Evolutionary conservation across 768 basidiomycete species (phyloP).

Genomic region (Rhodotorula paludigena): DNA sequence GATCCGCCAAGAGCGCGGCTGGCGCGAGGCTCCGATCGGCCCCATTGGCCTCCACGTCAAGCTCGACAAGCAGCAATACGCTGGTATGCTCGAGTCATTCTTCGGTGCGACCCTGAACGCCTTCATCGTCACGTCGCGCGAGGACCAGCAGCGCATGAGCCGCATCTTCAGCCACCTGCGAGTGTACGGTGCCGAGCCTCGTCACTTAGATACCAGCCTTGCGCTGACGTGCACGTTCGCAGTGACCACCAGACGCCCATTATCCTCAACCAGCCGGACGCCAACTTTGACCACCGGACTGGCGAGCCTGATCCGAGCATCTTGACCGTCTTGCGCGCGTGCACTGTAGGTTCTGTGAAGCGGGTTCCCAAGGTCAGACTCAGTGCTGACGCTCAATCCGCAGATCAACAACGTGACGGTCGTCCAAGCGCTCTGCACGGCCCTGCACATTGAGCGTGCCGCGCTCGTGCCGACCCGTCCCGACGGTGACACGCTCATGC

Average conservation of each 20-base stretch:
- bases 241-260: conserved; percentile 55
- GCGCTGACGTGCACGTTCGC: not conserved
- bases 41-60: conserved; percentile 76
- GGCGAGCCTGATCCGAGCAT: conserved; percentile 66
- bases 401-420: conserved; percentile 73
- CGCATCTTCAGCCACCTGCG: conserved; percentile 49
- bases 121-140: conserved; percentile 68
- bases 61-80: conserved; percentile 66
- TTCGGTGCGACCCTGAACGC: conserved; percentile 59
- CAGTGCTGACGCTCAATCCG: too few relatives aligned
- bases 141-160: conserved; percentile 60
- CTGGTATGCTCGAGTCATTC: conserved; percentile 59
- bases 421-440: conserved; percentile 74
- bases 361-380: too few relatives aligned
- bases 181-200: not conserved
- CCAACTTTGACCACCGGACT: conserved; percentile 65
- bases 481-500: conserved; percentile 57
- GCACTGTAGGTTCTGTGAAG: conserved; percentile 62
- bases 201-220: not conserved
- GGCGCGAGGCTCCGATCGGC: conserved; percentile 45
- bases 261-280: conserved; percentile 57
- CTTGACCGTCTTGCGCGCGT: conserved; percentile 71
- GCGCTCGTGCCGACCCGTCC: conserved; percentile 62
- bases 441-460: conserved; percentile 63
- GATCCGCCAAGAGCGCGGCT: conserved; percentile 43